phyloP scores from a whole-genome alignment of 2,329 filamentous ascomycete species.

The Metarhizium humberi region DNA sequence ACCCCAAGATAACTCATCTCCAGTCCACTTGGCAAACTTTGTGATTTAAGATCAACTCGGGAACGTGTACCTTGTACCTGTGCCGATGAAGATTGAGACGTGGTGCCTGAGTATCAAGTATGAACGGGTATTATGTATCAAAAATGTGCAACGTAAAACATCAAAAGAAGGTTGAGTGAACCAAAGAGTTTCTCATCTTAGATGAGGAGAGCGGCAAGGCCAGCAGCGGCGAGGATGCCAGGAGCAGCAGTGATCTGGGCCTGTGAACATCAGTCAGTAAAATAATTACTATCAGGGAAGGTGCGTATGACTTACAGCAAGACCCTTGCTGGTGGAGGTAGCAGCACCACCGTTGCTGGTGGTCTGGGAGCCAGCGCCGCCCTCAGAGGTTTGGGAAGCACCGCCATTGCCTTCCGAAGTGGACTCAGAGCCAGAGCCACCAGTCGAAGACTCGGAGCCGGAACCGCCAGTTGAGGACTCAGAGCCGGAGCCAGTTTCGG shows the following conservation, averaged over 20 bases:
- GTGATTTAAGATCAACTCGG: conserved; percentile 17
- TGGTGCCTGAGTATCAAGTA: conserved; percentile 16
- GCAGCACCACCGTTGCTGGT: not conserved
- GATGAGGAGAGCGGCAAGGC: conserved; percentile 38
- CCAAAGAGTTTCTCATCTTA: conserved; percentile 21
- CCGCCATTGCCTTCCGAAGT: conserved; percentile 1
- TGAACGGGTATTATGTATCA: conserved; percentile 33
- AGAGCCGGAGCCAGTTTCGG: conserved; percentile 8
- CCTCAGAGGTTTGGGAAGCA: not conserved
- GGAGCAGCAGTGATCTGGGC: conserved; percentile 36
- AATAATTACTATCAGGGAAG: not conserved
- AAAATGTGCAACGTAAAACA: conserved; percentile 27
- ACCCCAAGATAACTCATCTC: conserved; percentile 19
- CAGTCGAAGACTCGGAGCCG: not conserved
- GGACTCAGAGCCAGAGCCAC: not conserved
- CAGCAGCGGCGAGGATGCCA: conserved; percentile 39
- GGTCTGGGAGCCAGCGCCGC: not conserved
- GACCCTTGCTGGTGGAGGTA: conserved; percentile 11
- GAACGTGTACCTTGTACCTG: conserved; percentile 9
- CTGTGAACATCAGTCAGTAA: conserved; percentile 9
- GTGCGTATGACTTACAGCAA: conserved; percentile 19
- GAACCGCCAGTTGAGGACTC: conserved; percentile 10
- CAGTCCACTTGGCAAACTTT: conserved; percentile 18
- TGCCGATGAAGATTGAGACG: conserved; percentile 15
- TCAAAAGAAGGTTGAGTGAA: conserved; percentile 12